Base-by-base conservation (phyloP, 768 basidiomycete genomes). In the Agrocybe pediades region DNA sequence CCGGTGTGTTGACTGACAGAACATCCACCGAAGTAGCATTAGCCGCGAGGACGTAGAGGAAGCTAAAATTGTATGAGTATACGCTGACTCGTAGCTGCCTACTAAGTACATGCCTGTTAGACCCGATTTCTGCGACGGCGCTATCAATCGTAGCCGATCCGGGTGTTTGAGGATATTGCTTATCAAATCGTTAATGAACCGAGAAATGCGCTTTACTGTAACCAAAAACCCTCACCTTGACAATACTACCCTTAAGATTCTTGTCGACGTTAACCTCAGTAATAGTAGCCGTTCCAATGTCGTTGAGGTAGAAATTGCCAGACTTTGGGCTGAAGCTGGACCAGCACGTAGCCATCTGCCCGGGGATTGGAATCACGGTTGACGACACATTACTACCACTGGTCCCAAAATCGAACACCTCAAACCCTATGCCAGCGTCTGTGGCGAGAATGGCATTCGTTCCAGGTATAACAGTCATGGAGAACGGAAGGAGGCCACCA, bases 401-500 rank as follows among this genome's bases (percentile, higher is more conserved):
- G 17, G 50, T 48, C 4, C 48, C 49, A 55, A 74, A 59, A 49
- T 74, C 72, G 53, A 75, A 68, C 49, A 76, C 68, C 51, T 72
- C 71, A 53, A 70, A 72, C 19, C 76, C 74, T 16, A 73, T 43
- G 6, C 69, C 73, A 17, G 76, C 69, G 50, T 78, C 75, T 0
- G 73, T 73, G 2, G 72, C 72, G 6, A 78, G 61, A 44, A 76
- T 63, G 7, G 75, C 74, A 30, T 73, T 56, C 24, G 40, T 53
- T 13, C 56, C 59, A 8, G 71, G 61, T 41, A 78, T 71, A 44
- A 75, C 46, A 6, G 71, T 73, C 75, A 81, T 73, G n/a, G 74
- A 74, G 71, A 82, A 82, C 1, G 79, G 79, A 16, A 80, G 70
- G 1, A 76, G 63, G 6, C 79, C 81, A 26, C 78, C 77, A 15